phyloP scores from a whole-genome alignment of 129 eudicot genomes.

The Silybum marianum region DNA sequence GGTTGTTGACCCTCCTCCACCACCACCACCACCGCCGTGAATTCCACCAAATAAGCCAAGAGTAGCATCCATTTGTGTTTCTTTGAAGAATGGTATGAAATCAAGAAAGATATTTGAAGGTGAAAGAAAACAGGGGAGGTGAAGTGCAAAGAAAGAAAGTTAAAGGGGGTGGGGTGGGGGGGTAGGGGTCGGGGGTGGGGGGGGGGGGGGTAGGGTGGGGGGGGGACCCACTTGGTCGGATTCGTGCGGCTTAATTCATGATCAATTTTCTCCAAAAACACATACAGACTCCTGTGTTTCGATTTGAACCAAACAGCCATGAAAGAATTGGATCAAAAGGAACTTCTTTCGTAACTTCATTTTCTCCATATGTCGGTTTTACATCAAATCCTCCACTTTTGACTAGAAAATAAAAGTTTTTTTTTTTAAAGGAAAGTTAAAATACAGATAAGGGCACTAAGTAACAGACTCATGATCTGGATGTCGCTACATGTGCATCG shows the following conservation, averaged over 20 bases:
- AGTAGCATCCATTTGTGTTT: constrained; percentile 32
- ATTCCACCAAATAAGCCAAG: constrained; percentile 26
- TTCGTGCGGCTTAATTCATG: constrained; percentile 68
- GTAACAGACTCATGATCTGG: no score
- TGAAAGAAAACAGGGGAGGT: constrained; percentile 25
- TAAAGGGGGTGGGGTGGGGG: not conserved
- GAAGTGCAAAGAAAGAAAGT: constrained; percentile 32
- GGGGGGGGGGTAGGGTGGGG: constrained; percentile 22
- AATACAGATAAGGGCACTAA: no score
- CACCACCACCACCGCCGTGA: constrained; percentile 29
- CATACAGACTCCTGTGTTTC: constrained; percentile 16
- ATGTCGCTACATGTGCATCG: no score
- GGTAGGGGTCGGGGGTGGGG: not conserved
- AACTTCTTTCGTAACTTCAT: not conserved
- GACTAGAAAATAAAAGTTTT: no score
- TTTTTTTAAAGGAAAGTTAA: no score
- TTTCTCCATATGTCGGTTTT: not conserved
- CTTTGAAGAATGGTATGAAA: not conserved
- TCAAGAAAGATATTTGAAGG: constrained; percentile 33
- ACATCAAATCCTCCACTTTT: no score
- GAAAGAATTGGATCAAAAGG: constrained; percentile 1
- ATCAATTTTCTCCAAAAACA: constrained; percentile 42
- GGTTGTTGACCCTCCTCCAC: constrained; percentile 24
- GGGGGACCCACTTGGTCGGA: constrained; percentile 76
- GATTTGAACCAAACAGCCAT: constrained; percentile 34